Conservation (phyloP, 371 early-diverging fungal genomes). For the Apophysomyces ossiformis region DNA sequence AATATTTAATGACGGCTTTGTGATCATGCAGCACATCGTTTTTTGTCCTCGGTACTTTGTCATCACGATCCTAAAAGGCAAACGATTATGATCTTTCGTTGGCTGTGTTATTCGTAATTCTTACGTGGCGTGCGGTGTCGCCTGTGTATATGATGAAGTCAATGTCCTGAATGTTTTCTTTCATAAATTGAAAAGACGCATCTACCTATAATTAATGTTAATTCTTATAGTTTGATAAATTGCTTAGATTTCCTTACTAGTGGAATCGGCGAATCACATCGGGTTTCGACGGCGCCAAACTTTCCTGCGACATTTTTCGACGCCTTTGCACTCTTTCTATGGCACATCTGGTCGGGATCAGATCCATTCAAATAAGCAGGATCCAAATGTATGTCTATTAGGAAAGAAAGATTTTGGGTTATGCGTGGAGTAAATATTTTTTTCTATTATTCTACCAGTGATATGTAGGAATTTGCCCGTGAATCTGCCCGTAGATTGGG, state of each 20-base stretch:
- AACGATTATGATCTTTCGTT: slow-evolving; percentile 1
- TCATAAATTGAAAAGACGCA: slow-evolving; percentile 44
- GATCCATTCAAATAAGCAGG: slow-evolving; percentile 25
- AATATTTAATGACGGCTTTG: slow-evolving; percentile 30
- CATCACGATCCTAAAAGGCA: slow-evolving; percentile 39
- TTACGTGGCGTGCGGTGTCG: slow-evolving; percentile 53
- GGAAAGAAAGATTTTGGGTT: not conserved
- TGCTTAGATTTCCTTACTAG: slow-evolving; percentile 15
- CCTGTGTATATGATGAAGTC: slow-evolving; percentile 60
- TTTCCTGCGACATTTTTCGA: slow-evolving; percentile 25
- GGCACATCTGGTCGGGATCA: slow-evolving; percentile 29
- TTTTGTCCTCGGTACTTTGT: slow-evolving; percentile 22
- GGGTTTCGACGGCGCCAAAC: slow-evolving; percentile 42
- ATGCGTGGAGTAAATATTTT: not conserved
- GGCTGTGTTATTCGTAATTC: not conserved
- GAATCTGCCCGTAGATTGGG: too few relatives aligned
- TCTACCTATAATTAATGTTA: slow-evolving; percentile 19
- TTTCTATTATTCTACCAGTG: not conserved
- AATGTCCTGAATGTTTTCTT: slow-evolving; percentile 30
- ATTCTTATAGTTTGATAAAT: too few relatives aligned
- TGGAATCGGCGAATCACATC: slow-evolving; percentile 44
- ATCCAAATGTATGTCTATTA: slow-evolving; percentile 41
- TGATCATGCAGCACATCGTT: slow-evolving; percentile 39
- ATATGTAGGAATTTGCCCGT: not conserved
- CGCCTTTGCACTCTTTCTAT: not conserved